phyloP scores from a whole-genome alignment of 306 rosid species.

The Quercus agrifolia region DNA sequence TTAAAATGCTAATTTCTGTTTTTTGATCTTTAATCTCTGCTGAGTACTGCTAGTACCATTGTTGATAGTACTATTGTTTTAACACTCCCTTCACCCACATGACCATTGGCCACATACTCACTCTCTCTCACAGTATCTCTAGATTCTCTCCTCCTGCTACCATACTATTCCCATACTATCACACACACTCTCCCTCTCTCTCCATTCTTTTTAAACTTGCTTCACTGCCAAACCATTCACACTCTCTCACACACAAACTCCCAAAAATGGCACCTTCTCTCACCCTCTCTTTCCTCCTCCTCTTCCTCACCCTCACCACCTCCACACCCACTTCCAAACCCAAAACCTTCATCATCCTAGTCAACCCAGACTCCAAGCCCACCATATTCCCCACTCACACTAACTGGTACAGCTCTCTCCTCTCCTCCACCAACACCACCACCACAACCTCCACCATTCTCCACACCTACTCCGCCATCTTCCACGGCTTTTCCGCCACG shows the following conservation, averaged over 20 bases:
- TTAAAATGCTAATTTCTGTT: no score
- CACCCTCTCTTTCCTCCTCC: background rate
- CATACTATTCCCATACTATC: no score
- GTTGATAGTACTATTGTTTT: no score
- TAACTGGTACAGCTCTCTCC: conserved; percentile 74
- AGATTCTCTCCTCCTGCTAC: no score
- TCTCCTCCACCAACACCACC: conserved; percentile 29
- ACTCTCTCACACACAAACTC: background rate
- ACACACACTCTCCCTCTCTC: background rate
- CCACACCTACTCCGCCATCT: conserved; percentile 69
- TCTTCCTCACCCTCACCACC: background rate
- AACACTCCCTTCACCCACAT: no score
- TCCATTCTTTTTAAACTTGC: conserved; percentile 27
- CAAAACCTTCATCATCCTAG: conserved; percentile 71
- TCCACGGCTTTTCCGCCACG: conserved; percentile 77
- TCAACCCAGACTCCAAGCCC: conserved; percentile 60
- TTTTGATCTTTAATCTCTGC: no score
- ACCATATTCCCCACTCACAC: conserved; percentile 73
- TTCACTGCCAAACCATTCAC: background rate
- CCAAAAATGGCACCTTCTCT: conserved; percentile 36
- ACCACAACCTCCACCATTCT: conserved; percentile 12
- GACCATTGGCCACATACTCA: no score
- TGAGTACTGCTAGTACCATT: no score
- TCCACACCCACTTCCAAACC: conserved; percentile 19
- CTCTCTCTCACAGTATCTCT: no score